These are phyloP conservation scores for Trichocomaceae sp. DNA, from an alignment of 2,329 filamentous ascomycete genomes.

Conservation along the genomic window DNA sequence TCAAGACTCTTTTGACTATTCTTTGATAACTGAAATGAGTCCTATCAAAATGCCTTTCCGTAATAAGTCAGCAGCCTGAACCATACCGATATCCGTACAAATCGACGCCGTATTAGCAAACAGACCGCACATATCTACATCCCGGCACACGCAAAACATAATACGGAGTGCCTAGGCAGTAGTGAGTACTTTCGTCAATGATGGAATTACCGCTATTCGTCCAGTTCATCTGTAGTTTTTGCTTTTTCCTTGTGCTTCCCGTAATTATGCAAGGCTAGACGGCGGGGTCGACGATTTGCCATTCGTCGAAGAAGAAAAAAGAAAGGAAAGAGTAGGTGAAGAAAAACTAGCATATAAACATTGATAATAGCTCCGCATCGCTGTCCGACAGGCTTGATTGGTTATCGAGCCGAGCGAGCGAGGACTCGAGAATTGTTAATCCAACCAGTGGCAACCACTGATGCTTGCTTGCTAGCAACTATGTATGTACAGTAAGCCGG, in stretches of 20 bases:
- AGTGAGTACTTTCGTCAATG: neutral
- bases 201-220: neutral
- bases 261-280: neutral
- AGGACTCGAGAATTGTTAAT: neutral
- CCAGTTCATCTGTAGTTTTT: neutral
- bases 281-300: neutral
- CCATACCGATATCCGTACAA: neutral
- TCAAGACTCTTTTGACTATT: neutral
- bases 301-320: neutral
- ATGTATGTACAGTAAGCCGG: too few species aligned
- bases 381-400: neutral
- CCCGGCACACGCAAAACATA: neutral
- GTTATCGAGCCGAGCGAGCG: neutral
- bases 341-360: neutral
- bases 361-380: neutral
- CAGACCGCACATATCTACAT: neutral
- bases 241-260: neutral
- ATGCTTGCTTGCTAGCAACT: neutral
- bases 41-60: neutral
- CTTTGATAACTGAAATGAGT: neutral
- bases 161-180: too few species aligned
- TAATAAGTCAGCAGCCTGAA: neutral
- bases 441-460: neutral
- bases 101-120: neutral
- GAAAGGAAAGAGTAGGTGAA: neutral